Evolutionary conservation across 2,329 filamentous ascomycete genomes (phyloP).

Genomic region (Colletotrichum filicis): DNA sequence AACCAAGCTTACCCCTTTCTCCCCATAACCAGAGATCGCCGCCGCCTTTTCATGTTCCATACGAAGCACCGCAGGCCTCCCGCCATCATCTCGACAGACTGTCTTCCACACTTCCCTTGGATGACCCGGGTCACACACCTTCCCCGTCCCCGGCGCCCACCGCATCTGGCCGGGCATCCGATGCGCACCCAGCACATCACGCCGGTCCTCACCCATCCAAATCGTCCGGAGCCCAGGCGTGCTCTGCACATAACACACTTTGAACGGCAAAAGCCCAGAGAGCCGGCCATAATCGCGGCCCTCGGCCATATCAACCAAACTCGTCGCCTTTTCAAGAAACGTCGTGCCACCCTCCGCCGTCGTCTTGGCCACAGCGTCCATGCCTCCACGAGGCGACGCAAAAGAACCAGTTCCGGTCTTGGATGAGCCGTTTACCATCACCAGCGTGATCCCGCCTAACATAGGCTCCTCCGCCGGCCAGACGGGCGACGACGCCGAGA

Average conservation of each 20-base stretch:
- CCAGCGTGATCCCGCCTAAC: constrained; percentile 36
- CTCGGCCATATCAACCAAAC: constrained; percentile 24
- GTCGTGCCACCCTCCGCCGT: constrained; percentile 1
- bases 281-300: constrained; percentile 44
- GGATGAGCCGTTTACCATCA: constrained; percentile 12
- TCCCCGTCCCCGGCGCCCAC: constrained; percentile 33
- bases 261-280: constrained; percentile 55
- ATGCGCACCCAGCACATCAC: constrained; percentile 53
- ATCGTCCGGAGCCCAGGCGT: constrained; percentile 49
- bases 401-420: neutral
- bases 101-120: constrained; percentile 15
- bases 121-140: constrained; percentile 26
- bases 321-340: neutral
- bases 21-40: neutral
- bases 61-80: constrained; percentile 19
- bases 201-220: constrained; percentile 55
- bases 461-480: constrained; percentile 32
- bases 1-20: constrained; percentile 1
- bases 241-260: constrained; percentile 53
- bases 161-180: constrained; percentile 51
- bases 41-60: constrained; percentile 22
- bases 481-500: constrained; percentile 34
- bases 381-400: neutral
- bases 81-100: neutral
- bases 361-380: neutral